These are phyloP conservation scores for Sclerotinia nivalis DNA, from an alignment of 2,329 filamentous ascomycete genomes.

Conservation along the genomic window DNA sequence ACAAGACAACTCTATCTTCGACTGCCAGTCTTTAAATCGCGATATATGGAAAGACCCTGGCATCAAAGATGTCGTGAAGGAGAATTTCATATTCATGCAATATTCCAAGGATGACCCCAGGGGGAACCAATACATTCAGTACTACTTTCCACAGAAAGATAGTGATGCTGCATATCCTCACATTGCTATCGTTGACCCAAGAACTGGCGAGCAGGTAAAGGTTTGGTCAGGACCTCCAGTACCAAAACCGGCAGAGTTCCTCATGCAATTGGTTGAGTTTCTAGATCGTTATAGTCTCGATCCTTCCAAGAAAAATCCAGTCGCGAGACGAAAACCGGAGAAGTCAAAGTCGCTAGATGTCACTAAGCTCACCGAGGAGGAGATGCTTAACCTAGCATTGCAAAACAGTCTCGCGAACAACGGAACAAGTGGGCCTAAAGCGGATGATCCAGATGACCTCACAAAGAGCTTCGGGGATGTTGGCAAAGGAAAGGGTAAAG, in stretches of 20 bases:
- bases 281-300: conserved; percentile 95
- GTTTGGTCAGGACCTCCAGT: conserved; percentile 87
- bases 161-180: conserved; percentile 91
- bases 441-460: conserved; percentile 82
- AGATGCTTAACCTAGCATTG: conserved; percentile 93
- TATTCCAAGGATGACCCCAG: conserved; percentile 83
- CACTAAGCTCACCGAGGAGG: conserved; percentile 90
- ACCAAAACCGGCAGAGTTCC: conserved; percentile 74
- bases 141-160: conserved; percentile 81
- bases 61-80: conserved; percentile 76
- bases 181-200: conserved; percentile 91
- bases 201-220: conserved; percentile 96
- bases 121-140: conserved; percentile 79
- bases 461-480: conserved; percentile 64
- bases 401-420: conserved; percentile 75
- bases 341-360: conserved; percentile 70
- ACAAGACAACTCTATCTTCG: conserved; percentile 89
- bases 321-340: conserved; percentile 75
- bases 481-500: conserved; percentile 57
- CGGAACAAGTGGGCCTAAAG: conserved; percentile 50
- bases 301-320: conserved; percentile 86
- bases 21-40: conserved; percentile 89
- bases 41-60: conserved; percentile 92
- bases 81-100: conserved; percentile 95
- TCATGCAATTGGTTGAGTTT: conserved; percentile 91